phyloP scores from a whole-genome alignment of 192 early-diverging fungal genomes.

The Coemansia asiatica region DNA sequence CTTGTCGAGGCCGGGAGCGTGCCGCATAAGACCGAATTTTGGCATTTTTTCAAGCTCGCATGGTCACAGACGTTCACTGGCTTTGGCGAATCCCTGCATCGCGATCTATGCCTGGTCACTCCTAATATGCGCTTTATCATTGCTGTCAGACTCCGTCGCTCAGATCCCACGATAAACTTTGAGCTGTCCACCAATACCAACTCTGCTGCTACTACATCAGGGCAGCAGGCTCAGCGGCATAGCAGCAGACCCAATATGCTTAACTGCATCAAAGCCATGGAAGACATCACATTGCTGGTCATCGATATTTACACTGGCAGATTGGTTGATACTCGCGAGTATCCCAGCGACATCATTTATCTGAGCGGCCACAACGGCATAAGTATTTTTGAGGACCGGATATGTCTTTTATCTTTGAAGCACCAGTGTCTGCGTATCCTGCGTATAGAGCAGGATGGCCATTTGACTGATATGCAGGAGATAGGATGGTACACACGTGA shows the following conservation, averaged over 20 bases:
- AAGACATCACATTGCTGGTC: constrained; percentile 46
- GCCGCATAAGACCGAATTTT: constrained; percentile 39
- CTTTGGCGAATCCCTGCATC: constrained; percentile 44
- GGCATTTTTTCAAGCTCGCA: constrained; percentile 40
- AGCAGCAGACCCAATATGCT: constrained; percentile 23
- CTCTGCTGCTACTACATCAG: neutral
- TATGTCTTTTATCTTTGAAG: constrained; percentile 49
- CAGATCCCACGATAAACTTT: neutral
- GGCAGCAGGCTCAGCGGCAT: neutral
- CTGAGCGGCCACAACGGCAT: constrained; percentile 49
- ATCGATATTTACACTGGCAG: constrained; percentile 27
- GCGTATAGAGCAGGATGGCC: constrained; percentile 29
- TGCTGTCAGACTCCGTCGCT: constrained; percentile 27
- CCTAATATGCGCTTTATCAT: constrained; percentile 35
- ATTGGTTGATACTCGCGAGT: constrained; percentile 40
- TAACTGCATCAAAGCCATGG: constrained; percentile 33
- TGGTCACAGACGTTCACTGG: constrained; percentile 40
- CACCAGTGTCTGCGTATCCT: constrained; percentile 51
- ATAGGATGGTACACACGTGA: constrained; percentile 51
- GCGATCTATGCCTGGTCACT: constrained; percentile 47
- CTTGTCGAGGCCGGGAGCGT: constrained; percentile 17
- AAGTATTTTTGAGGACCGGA: constrained; percentile 38
- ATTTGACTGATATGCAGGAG: constrained; percentile 33
- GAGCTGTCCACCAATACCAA: neutral
- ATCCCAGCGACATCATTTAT: constrained; percentile 40